A percentile compares a stretch with the other conserved stretches of the same genome.
Conservation (phyloP, 2,329 filamentous ascomycete genomes). For the Diaporthe batatas region DNA sequence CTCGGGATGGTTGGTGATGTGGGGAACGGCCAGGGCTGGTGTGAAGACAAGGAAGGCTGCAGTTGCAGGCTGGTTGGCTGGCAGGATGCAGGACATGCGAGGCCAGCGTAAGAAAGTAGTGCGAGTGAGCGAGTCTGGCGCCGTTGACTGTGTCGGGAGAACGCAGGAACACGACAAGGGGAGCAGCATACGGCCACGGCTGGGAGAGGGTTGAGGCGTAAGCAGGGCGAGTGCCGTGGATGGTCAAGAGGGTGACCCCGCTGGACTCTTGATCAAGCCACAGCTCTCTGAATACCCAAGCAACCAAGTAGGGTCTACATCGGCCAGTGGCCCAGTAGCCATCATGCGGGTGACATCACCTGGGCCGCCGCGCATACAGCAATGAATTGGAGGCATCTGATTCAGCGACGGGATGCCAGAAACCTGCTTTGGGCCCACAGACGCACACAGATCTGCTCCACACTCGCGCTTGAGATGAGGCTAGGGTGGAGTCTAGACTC, state of each 20-base stretch:
- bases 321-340: too few species aligned
- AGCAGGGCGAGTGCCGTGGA: not conserved
- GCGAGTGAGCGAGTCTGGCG: not conserved
- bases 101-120: not conserved
- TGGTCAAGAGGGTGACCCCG: constrained; percentile 8
- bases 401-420: constrained; percentile 26
- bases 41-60: constrained; percentile 21
- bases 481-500: constrained; percentile 25
- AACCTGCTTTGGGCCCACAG: constrained; percentile 38
- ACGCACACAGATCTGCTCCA: constrained; percentile 22
- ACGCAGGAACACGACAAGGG: constrained; percentile 29
- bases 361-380: constrained; percentile 1
- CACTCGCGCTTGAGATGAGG: constrained; percentile 30
- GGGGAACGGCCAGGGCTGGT: not conserved
- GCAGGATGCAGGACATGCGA: constrained; percentile 1
- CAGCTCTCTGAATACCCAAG: constrained; percentile 20
- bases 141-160: constrained; percentile 2
- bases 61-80: constrained; percentile 10
- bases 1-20: constrained; percentile 12
- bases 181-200: not conserved
- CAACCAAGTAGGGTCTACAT: too few species aligned
- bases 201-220: not conserved
- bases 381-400: constrained; percentile 21
- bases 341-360: constrained; percentile 39
- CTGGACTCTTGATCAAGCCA: constrained; percentile 34